Percentiles rank a stretch among this genome's conserved stretches.
Conservation (phyloP, 1,139 yeast genomes). For the Diutina pseudorugosa region DNA sequence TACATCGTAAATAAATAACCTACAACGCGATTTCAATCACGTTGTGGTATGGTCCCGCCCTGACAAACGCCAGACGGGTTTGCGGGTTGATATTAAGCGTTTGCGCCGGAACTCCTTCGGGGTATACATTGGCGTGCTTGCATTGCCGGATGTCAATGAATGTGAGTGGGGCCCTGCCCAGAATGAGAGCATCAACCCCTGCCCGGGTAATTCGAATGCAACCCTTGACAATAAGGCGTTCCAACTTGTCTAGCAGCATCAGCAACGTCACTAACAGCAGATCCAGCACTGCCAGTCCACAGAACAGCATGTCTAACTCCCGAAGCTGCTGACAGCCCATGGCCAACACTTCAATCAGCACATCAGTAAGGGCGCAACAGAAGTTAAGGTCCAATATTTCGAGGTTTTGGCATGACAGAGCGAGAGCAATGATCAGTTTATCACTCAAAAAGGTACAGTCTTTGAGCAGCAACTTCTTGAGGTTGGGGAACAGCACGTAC, state of each 20-base stretch:
- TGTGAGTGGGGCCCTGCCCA: constrained; percentile 42
- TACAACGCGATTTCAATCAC: constrained; percentile 42
- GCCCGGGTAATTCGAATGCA: constrained; percentile 67
- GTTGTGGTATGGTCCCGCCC: constrained; percentile 41
- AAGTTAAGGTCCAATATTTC: constrained; percentile 50
- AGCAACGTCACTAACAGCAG: constrained; percentile 54
- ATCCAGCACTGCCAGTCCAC: constrained; percentile 75
- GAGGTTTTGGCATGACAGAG: constrained; percentile 47
- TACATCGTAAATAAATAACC: constrained; percentile 4
- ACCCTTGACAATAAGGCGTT: constrained; percentile 44
- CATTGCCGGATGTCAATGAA: constrained; percentile 59
- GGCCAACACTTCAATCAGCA: constrained; percentile 52
- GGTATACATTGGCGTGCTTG: constrained; percentile 45
- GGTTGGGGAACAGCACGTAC: constrained; percentile 37
- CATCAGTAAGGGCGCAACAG: constrained; percentile 65
- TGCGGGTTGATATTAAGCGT: constrained; percentile 37
- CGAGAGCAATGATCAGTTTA: constrained; percentile 47
- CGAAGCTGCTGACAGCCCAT: constrained; percentile 48
- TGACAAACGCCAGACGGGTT: constrained; percentile 44
- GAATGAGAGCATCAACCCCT: constrained; percentile 54
- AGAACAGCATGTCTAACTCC: constrained; percentile 50
- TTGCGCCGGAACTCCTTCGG: constrained; percentile 46
- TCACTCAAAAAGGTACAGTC: constrained; percentile 71
- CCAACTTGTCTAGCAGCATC: constrained; percentile 36
- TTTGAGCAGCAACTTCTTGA: constrained; percentile 41